These are phyloP conservation scores for Xylaria palmicola DNA, from an alignment of 495 filamentous ascomycete genomes.

Conservation along the genomic window DNA sequence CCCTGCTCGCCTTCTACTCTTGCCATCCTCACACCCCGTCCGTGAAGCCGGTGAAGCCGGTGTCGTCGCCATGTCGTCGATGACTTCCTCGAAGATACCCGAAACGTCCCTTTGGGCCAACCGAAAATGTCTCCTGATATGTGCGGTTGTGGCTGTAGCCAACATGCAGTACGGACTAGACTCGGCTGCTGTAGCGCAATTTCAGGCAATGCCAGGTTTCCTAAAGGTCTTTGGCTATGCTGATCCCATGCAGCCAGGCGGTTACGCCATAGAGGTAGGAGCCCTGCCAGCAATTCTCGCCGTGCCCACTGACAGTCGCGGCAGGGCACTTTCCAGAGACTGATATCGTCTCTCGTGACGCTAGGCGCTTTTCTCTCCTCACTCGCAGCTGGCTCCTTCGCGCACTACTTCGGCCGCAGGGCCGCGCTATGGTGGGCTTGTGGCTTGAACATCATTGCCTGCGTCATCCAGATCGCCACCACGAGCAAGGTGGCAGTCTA, in stretches of 20 bases:
- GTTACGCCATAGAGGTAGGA: conserved; percentile 35
- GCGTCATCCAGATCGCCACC: conserved; percentile 49
- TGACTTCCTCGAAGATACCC: conserved; percentile 24
- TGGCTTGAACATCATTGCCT: conserved; percentile 41
- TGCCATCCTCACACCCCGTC: no score
- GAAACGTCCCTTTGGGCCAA: conserved; percentile 42
- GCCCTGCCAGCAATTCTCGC: not conserved
- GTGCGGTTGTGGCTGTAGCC: conserved; percentile 38
- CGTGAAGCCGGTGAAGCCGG: not conserved
- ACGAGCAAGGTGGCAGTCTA: conserved; percentile 46
- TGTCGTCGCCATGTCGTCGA: conserved; percentile 9
- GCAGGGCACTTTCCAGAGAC: conserved; percentile 36
- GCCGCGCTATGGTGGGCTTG: conserved; percentile 47
- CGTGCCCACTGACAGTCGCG: conserved; percentile 8
- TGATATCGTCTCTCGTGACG: conserved; percentile 44
- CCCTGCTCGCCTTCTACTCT: not conserved
- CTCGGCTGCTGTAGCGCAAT: conserved; percentile 38
- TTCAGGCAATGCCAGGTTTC: conserved; percentile 49
- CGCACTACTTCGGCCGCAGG: conserved; percentile 46
- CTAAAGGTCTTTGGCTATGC: conserved; percentile 45
- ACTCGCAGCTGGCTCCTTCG: conserved; percentile 39
- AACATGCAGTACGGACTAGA: conserved; percentile 49
- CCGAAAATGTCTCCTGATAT: conserved; percentile 40
- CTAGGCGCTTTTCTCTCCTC: conserved; percentile 40
- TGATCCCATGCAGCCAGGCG: conserved; percentile 29